Evolutionary conservation across 768 basidiomycete genomes (phyloP).

Genomic region (Termitomyces sp.): DNA sequence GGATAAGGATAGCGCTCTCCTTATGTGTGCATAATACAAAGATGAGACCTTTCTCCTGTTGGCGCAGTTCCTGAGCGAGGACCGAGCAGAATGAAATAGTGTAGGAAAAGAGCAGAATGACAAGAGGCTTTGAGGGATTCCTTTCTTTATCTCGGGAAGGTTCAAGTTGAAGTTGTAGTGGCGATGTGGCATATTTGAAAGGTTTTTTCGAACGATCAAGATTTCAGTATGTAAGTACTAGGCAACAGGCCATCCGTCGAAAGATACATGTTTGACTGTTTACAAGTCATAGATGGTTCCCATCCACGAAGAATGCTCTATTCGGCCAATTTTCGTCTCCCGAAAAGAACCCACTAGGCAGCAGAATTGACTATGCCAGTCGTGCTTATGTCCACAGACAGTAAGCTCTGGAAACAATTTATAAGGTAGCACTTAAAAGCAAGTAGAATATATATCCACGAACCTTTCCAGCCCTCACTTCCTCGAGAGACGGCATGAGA

Average conservation of each 20-base stretch:
- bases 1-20: too few relatives aligned
- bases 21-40: too few relatives aligned
- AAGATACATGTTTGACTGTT: too few relatives aligned
- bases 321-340: neutral
- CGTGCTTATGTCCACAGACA: conserved; percentile 40
- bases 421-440: neutral
- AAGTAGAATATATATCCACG: neutral
- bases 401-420: conserved; percentile 29
- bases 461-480: conserved; percentile 75
- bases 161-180: too few relatives aligned
- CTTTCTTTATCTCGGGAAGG: too few relatives aligned
- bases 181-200: too few relatives aligned
- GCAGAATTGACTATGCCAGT: conserved; percentile 1
- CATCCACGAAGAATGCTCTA: neutral
- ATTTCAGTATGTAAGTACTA: neutral
- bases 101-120: too few relatives aligned
- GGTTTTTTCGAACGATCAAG: too few relatives aligned
- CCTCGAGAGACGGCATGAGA: conserved; percentile 75
- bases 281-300: neutral
- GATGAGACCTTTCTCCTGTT: too few relatives aligned
- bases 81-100: too few relatives aligned
- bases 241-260: neutral
- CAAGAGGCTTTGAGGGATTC: too few relatives aligned
- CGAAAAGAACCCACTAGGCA: neutral
- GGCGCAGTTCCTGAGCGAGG: too few relatives aligned